A percentile compares a stretch with the other conserved stretches of the same genome.
phyloP scores from a whole-genome alignment of 495 filamentous ascomycete genomes.

The Xylaria palmicola region DNA sequence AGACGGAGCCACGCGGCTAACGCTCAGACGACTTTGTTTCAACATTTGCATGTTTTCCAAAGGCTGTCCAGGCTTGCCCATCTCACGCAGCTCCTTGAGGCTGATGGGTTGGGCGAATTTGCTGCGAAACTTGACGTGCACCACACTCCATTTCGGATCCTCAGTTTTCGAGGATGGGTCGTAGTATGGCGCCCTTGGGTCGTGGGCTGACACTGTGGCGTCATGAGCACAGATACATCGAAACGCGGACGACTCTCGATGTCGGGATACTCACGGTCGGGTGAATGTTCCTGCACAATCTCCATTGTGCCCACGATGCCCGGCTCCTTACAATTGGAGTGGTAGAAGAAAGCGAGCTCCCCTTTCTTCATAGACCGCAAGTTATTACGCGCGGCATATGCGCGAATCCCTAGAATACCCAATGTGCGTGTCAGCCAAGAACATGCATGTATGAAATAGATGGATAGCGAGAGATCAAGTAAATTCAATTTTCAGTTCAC shows the following conservation, averaged over 20 bases:
- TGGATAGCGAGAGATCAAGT: background rate
- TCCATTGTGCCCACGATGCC: slow-evolving; percentile 94
- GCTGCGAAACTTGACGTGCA: slow-evolving; percentile 79
- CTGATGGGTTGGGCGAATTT: slow-evolving; percentile 75
- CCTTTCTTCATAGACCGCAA: slow-evolving; percentile 87
- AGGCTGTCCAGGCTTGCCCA: slow-evolving; percentile 54
- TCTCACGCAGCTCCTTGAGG: slow-evolving; percentile 70
- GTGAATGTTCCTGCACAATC: slow-evolving; percentile 76
- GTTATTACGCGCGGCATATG: slow-evolving; percentile 72
- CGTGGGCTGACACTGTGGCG: slow-evolving; percentile 70
- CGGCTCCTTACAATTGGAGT: slow-evolving; percentile 89
- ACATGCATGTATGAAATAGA: background rate
- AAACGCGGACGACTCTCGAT: background rate
- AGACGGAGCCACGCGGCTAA: slow-evolving; percentile 66
- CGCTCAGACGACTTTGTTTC: slow-evolving; percentile 76
- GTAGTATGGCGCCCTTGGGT: slow-evolving; percentile 76
- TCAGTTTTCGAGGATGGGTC: slow-evolving; percentile 70
- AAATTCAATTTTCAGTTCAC: slow-evolving; percentile 5
- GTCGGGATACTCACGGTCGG: slow-evolving; percentile 60
- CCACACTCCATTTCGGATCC: slow-evolving; percentile 85
- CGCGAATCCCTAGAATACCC: slow-evolving; percentile 43
- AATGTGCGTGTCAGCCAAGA: slow-evolving; percentile 15
- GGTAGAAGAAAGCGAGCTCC: slow-evolving; percentile 95
- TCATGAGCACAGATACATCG: slow-evolving; percentile 22
- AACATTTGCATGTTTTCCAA: slow-evolving; percentile 84